A percentile compares a stretch with the other conserved stretches of the same genome.
These are phyloP conservation scores for Nothopassalora personata DNA, from an alignment of 2,329 filamentous ascomycete species.

Conservation along the genomic window DNA sequence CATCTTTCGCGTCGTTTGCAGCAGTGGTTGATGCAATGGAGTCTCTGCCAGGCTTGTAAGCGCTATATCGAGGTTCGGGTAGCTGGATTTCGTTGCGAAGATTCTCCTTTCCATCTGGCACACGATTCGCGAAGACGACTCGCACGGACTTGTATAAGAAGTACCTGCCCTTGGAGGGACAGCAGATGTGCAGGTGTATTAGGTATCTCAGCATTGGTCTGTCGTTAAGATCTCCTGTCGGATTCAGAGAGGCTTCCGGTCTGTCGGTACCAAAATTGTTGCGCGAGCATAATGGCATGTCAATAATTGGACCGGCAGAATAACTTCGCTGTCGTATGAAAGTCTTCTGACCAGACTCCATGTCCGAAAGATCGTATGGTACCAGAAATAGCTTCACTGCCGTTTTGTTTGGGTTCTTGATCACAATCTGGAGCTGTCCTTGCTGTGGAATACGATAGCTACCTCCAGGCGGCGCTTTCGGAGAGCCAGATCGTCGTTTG, in stretches of 20 bases:
- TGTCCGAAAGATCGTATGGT: slow-evolving; percentile 85
- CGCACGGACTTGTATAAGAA: slow-evolving; percentile 89
- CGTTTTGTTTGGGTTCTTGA: slow-evolving; percentile 98
- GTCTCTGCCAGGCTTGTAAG: slow-evolving; percentile 65
- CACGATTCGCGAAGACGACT: slow-evolving; percentile 93
- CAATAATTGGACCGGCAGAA: slow-evolving; percentile 77
- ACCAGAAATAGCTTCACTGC: slow-evolving; percentile 94
- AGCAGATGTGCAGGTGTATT: slow-evolving; percentile 89
- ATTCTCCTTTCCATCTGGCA: slow-evolving; percentile 91
- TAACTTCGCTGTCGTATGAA: slow-evolving; percentile 94
- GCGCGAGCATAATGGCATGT: slow-evolving; percentile 53
- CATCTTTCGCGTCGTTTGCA: slow-evolving; percentile 10
- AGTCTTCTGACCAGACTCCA: slow-evolving; percentile 91
- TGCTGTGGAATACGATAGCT: slow-evolving; percentile 91
- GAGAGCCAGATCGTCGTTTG: slow-evolving; percentile 52
- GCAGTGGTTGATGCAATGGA: slow-evolving; percentile 23
- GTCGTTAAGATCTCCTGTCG: slow-evolving; percentile 48
- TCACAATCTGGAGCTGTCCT: slow-evolving; percentile 91
- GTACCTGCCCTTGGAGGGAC: slow-evolving; percentile 72
- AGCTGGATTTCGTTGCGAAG: slow-evolving; percentile 83
- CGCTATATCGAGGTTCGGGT: slow-evolving; percentile 79
- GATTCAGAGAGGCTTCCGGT: slow-evolving; percentile 49
- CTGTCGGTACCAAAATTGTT: slow-evolving; percentile 49
- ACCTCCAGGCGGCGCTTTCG: slow-evolving; percentile 72
- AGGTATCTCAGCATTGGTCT: slow-evolving; percentile 80